Percentiles rank a stretch among this genome's conserved stretches.
phyloP scores from a whole-genome alignment of 768 basidiomycete genomes.

The Neoboletus subvelutipes region DNA sequence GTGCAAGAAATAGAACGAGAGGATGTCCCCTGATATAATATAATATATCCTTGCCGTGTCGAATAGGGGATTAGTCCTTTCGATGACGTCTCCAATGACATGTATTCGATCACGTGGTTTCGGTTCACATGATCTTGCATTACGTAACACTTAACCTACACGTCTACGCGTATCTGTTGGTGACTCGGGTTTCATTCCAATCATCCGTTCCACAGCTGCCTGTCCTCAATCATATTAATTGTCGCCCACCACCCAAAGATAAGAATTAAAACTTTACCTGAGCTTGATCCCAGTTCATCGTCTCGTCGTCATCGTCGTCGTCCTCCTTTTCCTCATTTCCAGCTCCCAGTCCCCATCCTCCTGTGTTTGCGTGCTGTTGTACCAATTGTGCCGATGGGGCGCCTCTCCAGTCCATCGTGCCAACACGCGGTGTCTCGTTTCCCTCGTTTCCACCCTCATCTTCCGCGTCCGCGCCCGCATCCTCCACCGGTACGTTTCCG shows the following conservation, averaged over 20 bases:
- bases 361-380: conserved; percentile 45
- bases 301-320: conserved; percentile 66
- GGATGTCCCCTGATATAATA: background rate
- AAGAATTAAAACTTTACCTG: conserved; percentile 43
- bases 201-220: conserved; percentile 60
- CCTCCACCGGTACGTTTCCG: conserved; percentile 14
- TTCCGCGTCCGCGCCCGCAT: conserved; percentile 34
- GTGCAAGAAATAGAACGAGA: background rate
- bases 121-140: background rate
- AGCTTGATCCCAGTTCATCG: conserved; percentile 67
- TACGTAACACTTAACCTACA: conserved; percentile 16
- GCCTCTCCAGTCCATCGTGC: conserved; percentile 40
- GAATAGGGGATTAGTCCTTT: conserved; percentile 10
- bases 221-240: conserved; percentile 20
- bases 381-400: conserved; percentile 36
- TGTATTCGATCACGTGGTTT: conserved; percentile 10
- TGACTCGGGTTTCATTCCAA: conserved; percentile 45
- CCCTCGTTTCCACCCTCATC: conserved; percentile 46
- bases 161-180: conserved; percentile 30
- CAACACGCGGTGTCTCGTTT: conserved; percentile 54
- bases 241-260: background rate
- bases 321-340: conserved; percentile 59
- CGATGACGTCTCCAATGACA: conserved; percentile 14
- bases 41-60: background rate
- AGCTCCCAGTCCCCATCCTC: conserved; percentile 74